Evolutionary conservation across 2,329 filamentous ascomycete genomes (phyloP), one percentile per base, ranked within the genome.

Genomic region (Xylariomycetidae sp.): DNA sequence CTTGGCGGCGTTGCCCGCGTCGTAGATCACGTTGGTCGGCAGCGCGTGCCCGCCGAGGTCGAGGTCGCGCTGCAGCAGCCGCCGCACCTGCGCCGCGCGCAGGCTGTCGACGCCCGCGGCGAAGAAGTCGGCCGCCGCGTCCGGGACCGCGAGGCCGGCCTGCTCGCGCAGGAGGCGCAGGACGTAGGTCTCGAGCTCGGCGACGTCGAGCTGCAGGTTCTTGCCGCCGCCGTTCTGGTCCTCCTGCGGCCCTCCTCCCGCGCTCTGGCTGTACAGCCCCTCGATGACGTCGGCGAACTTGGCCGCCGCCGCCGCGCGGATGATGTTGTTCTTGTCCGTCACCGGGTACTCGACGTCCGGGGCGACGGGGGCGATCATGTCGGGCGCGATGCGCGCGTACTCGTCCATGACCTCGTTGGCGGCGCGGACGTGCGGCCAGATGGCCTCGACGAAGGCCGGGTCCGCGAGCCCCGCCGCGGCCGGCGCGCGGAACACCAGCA

Each of bases 271-370:
- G n/a, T 66, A 55, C 2, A 57, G 31, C 1, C 47, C 52, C 8
- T 49, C 23, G 16, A 47, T 34, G 40, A 52, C 35, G 1, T 56
- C 47, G 1, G 48, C 52, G 32, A 67, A 66, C 18, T 50, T 42
- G 5, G 40, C 22, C 34, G 65, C 63, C 2, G 63, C 57, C 16
- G 60, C 56, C 1, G 58, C 54, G 4, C 66, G 57, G 35, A 69
- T 68, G 42, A 68, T 61, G 9, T 60, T 67, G 2, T 59, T 59
- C 47, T 70, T 69, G 39, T 68, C 66, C 0, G 65, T 68, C 12
- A 49, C 52, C 2, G 64, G 61, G 26, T 60, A 65, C 17, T 54
- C 49, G 3, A 56, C 42, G 13, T 52, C 50, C 6, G 37, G 38
- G 3, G 57, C 50, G 3, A 67, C 34, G 3, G 58, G 42, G 6